These are phyloP conservation scores for Moniliophthora roreri DNA, from an alignment of 1,284 basidiomycete genomes.

Conservation along the genomic window DNA sequence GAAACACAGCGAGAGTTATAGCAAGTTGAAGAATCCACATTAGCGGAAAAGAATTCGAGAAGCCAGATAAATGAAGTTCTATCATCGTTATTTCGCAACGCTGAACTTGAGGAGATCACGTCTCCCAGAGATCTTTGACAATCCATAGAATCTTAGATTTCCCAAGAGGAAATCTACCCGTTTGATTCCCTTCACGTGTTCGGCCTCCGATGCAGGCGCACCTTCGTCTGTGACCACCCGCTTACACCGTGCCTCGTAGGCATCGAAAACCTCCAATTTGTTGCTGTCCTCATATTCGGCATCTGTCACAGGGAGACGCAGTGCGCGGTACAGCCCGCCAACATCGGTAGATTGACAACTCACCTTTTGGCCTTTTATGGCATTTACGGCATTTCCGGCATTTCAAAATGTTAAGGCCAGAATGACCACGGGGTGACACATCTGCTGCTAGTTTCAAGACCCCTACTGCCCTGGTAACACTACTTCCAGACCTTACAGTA, in stretches of 20 bases:
- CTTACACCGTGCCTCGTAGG: background rate
- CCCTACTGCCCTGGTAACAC: no score
- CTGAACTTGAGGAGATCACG: background rate
- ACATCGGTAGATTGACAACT: no score
- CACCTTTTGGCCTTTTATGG: no score
- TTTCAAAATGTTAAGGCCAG: no score
- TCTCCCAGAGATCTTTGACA: background rate
- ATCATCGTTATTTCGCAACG: background rate
- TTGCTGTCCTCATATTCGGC: background rate
- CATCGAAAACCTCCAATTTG: background rate
- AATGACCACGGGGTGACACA: no score
- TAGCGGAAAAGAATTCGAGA: no score
- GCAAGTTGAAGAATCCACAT: no score
- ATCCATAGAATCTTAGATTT: background rate
- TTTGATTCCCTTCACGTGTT: background rate
- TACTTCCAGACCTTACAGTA: no score
- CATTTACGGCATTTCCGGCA: no score
- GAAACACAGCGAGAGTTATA: no score
- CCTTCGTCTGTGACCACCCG: background rate
- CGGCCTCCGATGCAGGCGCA: background rate
- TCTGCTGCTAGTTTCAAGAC: no score
- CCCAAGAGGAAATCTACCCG: background rate
- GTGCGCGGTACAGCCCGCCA: background rate
- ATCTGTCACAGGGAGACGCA: background rate
- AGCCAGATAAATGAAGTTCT: no score